Percentiles rank a stretch among this genome's conserved stretches.
These are phyloP conservation scores for Gleditsia sinensis DNA, from an alignment of 306 rosid genomes.

Conservation along the genomic window DNA sequence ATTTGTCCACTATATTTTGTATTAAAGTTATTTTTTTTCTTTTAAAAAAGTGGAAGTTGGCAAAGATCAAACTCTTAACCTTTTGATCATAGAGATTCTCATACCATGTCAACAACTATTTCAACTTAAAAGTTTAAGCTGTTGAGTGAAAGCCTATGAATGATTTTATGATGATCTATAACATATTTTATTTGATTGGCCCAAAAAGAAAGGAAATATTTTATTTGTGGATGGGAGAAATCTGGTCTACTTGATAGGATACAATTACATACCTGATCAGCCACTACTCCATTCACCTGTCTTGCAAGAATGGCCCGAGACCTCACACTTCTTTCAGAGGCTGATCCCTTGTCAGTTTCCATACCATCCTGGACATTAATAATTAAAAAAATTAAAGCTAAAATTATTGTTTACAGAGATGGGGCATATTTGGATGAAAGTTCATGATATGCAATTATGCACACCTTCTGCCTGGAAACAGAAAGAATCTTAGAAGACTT, in stretches of 20 bases:
- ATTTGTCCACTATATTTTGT: no score
- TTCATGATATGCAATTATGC: not conserved
- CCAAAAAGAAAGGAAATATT: not conserved
- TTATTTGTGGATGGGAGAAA: not conserved
- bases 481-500: slow-evolving; percentile 61
- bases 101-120: no score
- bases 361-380: slow-evolving; percentile 60
- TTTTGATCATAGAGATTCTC: no score
- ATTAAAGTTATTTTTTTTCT: no score
- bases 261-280: slow-evolving; percentile 62
- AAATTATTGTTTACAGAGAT: slow-evolving; percentile 1
- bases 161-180: no score
- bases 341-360: slow-evolving; percentile 68
- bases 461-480: slow-evolving; percentile 68
- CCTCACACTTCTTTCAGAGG: slow-evolving; percentile 77
- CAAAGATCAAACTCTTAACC: no score
- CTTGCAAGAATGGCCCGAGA: slow-evolving; percentile 64
- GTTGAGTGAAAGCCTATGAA: no score
- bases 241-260: slow-evolving; percentile 9
- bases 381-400: not conserved
- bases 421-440: slow-evolving; percentile 5
- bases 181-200: no score
- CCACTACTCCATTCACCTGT: slow-evolving; percentile 73
- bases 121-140: no score
- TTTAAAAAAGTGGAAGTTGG: no score